A percentile compares a stretch with the other conserved stretches of the same genome.
phyloP scores from a whole-genome alignment of 768 basidiomycete species.

The Leccinum longicurvipes region DNA sequence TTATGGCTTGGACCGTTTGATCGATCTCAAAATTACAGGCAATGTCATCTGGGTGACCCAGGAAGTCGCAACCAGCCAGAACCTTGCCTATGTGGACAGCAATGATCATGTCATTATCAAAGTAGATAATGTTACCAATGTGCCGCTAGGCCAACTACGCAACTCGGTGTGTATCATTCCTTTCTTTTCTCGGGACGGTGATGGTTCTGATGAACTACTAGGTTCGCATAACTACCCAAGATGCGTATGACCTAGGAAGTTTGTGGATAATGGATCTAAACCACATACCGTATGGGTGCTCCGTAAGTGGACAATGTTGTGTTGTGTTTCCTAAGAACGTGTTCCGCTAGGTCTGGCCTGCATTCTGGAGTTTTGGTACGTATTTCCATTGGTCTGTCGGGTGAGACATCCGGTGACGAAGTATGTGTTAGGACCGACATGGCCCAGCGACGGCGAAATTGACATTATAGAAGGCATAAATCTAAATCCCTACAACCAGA shows the following conservation, averaged over 20 bases:
- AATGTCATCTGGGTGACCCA: conserved; percentile 59
- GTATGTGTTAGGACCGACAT: conserved; percentile 23
- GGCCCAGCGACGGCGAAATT: conserved; percentile 50
- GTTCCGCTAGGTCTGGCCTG: conserved; percentile 27
- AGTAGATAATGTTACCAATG: conserved; percentile 67
- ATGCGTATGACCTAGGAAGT: conserved; percentile 42
- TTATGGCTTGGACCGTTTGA: background rate
- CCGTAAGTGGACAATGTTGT: conserved; percentile 33
- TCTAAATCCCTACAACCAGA: conserved; percentile 46
- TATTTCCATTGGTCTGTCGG: background rate
- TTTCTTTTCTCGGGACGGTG: background rate
- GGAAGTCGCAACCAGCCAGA: conserved; percentile 42
- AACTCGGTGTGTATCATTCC: conserved; percentile 46
- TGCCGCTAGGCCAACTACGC: conserved; percentile 49
- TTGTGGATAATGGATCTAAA: conserved; percentile 45
- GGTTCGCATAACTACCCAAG: conserved; percentile 45
- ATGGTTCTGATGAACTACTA: conserved; percentile 14
- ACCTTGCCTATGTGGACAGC: conserved; percentile 57
- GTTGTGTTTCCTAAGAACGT: conserved; percentile 1
- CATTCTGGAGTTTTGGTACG: conserved; percentile 32
- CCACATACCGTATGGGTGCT: conserved; percentile 58
- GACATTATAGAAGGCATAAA: conserved; percentile 66
- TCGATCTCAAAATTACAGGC: conserved; percentile 35
- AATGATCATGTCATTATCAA: conserved; percentile 66
- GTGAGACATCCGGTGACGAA: background rate